Conservation (phyloP, 2,329 filamentous ascomycete genomes). For the Pseudonectria buxi region DNA sequence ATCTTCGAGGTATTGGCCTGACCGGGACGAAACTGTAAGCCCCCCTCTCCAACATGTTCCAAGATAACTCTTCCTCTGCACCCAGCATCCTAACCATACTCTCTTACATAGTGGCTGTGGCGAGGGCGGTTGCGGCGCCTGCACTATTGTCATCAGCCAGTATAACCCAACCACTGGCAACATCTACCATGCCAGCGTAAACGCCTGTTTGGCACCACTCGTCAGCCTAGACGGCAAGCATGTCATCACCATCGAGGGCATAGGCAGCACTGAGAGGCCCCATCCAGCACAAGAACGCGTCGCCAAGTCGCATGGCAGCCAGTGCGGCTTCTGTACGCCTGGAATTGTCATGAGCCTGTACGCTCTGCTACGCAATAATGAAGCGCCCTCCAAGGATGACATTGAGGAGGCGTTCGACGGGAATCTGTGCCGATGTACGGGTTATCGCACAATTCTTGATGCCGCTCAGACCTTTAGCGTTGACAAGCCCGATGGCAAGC, state of each 20-base stretch:
- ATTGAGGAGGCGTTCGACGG: constrained; percentile 97
- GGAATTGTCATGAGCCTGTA: constrained; percentile 98
- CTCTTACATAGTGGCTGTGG: constrained; percentile 62
- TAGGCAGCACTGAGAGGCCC: constrained; percentile 78
- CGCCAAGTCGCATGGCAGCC: constrained; percentile 84
- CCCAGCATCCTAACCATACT: constrained; percentile 3
- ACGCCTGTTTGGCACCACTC: constrained; percentile 88
- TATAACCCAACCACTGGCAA: constrained; percentile 86
- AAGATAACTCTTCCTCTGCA: too few species aligned
- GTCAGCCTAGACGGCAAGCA: constrained; percentile 95
- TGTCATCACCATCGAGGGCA: constrained; percentile 95
- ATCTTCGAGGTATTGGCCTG: constrained; percentile 83
- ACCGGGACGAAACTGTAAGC: constrained; percentile 83
- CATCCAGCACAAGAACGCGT: constrained; percentile 89
- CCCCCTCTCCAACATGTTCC: neutral
- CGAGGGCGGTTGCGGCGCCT: constrained; percentile 94
- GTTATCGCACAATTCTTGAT: constrained; percentile 88
- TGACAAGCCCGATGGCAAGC: constrained; percentile 39
- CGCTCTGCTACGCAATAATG: constrained; percentile 80
- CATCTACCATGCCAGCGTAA: constrained; percentile 94
- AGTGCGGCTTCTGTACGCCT: constrained; percentile 92
- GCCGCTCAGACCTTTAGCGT: constrained; percentile 83
- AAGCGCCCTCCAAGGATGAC: constrained; percentile 68
- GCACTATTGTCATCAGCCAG: constrained; percentile 90
- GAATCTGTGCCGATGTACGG: constrained; percentile 91